These are phyloP conservation scores for Arctium lappa DNA, from an alignment of 129 eudicot genomes.

Conservation along the genomic window DNA sequence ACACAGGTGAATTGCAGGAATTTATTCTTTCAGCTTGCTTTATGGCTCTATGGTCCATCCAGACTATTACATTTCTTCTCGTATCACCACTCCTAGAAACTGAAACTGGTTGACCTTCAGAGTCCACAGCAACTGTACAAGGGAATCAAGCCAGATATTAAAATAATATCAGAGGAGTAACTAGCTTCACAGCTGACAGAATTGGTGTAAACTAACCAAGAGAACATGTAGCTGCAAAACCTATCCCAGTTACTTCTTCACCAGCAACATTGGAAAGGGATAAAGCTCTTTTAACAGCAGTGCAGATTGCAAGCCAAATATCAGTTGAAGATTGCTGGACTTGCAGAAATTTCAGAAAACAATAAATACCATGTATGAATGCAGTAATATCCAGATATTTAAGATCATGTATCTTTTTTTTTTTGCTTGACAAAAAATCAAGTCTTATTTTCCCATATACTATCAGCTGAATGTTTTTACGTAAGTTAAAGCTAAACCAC, in stretches of 20 bases:
- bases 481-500: neutral
- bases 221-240: slow-evolving; percentile 99
- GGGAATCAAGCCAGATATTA: neutral
- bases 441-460: slow-evolving; percentile 4
- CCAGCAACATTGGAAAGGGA: slow-evolving; percentile 65
- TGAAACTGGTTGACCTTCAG: slow-evolving; percentile 90
- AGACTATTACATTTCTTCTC: slow-evolving; percentile 90
- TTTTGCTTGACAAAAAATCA: neutral
- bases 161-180: neutral
- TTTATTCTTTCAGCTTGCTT: slow-evolving; percentile 96
- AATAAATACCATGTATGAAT: neutral
- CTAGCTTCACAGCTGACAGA: slow-evolving; percentile 11
- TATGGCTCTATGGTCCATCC: slow-evolving; percentile 99
- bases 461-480: neutral
- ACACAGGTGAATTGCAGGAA: slow-evolving; percentile 80
- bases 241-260: slow-evolving; percentile 78
- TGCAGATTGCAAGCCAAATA: slow-evolving; percentile 96
- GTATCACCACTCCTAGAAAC: slow-evolving; percentile 96
- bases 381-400: neutral
- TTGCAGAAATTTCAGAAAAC: slow-evolving; percentile 17
- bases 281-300: slow-evolving; percentile 87
- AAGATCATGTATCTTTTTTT: neutral
- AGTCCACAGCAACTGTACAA: slow-evolving; percentile 90
- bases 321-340: slow-evolving; percentile 98
- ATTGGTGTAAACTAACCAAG: slow-evolving; percentile 57